Percentiles rank a stretch among this genome's conserved stretches.
Evolutionary conservation across 139 green algal genomes (phyloP).

Genomic region (Closterium sp.): DNA sequence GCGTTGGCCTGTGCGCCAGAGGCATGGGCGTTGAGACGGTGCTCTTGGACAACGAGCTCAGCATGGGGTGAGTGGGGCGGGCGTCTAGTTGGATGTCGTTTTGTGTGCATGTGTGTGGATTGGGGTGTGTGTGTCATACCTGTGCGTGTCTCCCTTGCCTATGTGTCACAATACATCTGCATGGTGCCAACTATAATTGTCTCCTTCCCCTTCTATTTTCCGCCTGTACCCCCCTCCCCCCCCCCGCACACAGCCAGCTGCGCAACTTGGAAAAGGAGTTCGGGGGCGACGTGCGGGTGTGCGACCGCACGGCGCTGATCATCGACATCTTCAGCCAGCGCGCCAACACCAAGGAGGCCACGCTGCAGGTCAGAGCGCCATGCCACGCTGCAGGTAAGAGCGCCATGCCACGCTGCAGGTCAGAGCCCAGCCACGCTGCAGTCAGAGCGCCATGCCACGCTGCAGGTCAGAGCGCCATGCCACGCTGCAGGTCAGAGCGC

Average conservation of each 20-base stretch:
- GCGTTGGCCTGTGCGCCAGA: too few relatives aligned
- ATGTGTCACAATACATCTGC: too few relatives aligned
- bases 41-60: too few relatives aligned
- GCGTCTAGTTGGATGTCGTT: too few relatives aligned
- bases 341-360: conserved; percentile 84
- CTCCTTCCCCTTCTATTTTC: neutral
- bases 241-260: conserved; percentile 57
- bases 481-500: too few relatives aligned
- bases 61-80: too few relatives aligned
- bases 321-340: conserved; percentile 98
- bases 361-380: conserved; percentile 92
- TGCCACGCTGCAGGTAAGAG: neutral
- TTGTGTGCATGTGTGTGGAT: neutral
- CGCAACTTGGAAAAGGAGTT: conserved; percentile 79
- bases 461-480: too few relatives aligned
- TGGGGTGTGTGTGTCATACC: neutral
- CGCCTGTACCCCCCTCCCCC: neutral
- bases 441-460: too few relatives aligned
- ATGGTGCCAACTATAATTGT: too few relatives aligned
- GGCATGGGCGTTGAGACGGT: too few relatives aligned
- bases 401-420: neutral
- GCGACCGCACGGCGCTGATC: conserved; percentile 93
- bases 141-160: too few relatives aligned
- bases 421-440: too few relatives aligned
- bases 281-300: conserved; percentile 67